A percentile compares a stretch with the other conserved stretches of the same genome.
These are phyloP conservation scores for Astrothelium macrocarpum DNA, from an alignment of 495 filamentous ascomycete species.

Conservation along the genomic window DNA sequence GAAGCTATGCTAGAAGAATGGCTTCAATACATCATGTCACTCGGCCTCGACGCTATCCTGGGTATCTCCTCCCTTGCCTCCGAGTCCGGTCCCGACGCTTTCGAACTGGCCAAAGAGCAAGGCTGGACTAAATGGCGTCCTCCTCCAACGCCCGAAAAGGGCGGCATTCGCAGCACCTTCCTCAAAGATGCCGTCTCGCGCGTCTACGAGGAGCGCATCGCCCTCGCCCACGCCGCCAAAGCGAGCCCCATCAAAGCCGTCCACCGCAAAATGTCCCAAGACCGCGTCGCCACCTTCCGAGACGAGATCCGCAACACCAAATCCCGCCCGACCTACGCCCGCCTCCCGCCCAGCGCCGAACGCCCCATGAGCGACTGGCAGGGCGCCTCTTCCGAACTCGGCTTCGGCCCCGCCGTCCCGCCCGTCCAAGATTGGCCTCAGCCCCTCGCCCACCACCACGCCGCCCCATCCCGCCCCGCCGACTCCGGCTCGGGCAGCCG, in stretches of 20 bases:
- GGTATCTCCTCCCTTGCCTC: constrained; percentile 38
- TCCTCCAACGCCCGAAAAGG: constrained; percentile 24
- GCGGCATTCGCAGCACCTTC: constrained; percentile 47
- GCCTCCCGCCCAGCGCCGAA: constrained; percentile 24
- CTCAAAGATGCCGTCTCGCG: constrained; percentile 53
- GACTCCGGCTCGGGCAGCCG: not conserved
- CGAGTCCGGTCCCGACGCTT: constrained; percentile 38
- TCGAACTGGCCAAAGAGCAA: constrained; percentile 42
- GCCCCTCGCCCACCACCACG: constrained; percentile 5
- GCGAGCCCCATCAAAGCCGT: constrained; percentile 20
- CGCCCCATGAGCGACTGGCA: constrained; percentile 30
- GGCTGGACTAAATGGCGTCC: constrained; percentile 50
- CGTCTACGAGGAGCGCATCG: constrained; percentile 47
- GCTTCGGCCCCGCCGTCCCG: constrained; percentile 14
- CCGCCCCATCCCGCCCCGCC: not conserved
- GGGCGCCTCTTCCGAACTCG: constrained; percentile 11
- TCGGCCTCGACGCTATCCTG: constrained; percentile 49
- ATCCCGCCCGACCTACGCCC: constrained; percentile 15
- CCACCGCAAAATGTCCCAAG: constrained; percentile 17
- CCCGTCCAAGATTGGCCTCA: constrained; percentile 7
- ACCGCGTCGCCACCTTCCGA: constrained; percentile 24
- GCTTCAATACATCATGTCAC: constrained; percentile 50
- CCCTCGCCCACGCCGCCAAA: constrained; percentile 22
- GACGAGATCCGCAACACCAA: constrained; percentile 24
- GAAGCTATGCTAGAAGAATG: constrained; percentile 54